A percentile compares a stretch with the other conserved stretches of the same genome.
phyloP scores from a whole-genome alignment of 2,329 filamentous ascomycete genomes.

The Trichophyton schoenleinii region DNA sequence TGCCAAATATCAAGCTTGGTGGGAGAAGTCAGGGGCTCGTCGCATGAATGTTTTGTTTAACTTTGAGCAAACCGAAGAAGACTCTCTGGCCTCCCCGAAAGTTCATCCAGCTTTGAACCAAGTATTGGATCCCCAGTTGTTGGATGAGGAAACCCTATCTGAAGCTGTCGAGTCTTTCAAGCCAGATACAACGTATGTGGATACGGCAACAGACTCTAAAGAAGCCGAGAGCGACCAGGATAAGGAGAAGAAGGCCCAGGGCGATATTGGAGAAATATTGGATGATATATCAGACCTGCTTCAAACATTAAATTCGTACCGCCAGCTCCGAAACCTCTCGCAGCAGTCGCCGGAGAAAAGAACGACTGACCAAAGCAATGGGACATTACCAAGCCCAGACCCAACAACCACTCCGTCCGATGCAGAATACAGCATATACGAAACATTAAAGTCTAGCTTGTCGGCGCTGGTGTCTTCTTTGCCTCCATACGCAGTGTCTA shows the following conservation, averaged over 20 bases:
- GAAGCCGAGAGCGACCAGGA: constrained; percentile 17
- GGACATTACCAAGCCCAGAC: constrained; percentile 23
- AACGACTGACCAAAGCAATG: constrained; percentile 11
- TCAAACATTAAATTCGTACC: constrained; percentile 50
- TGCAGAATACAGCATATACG: constrained; percentile 50
- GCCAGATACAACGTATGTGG: constrained; percentile 18
- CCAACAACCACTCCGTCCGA: constrained; percentile 36
- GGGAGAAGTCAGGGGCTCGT: constrained; percentile 30
- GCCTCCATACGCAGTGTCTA: constrained; percentile 74
- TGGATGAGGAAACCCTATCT: constrained; percentile 30
- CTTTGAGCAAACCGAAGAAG: constrained; percentile 14
- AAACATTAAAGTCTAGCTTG: constrained; percentile 63
- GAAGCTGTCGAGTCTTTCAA: constrained; percentile 33
- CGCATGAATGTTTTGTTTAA: constrained; percentile 26
- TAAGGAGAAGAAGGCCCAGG: constrained; percentile 26
- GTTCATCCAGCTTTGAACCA: constrained; percentile 14
- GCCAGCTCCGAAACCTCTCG: constrained; percentile 45
- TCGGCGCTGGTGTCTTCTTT: constrained; percentile 59
- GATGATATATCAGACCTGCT: constrained; percentile 47
- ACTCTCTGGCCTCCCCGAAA: neutral
- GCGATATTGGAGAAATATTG: constrained; percentile 41
- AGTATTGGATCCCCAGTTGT: constrained; percentile 6
- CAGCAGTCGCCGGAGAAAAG: neutral
- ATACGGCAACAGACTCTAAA: constrained; percentile 14
- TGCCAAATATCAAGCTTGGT: constrained; percentile 35